Percentiles rank a stretch among this genome's conserved stretches.
These are phyloP conservation scores for Emergomyces orientalis DNA, from an alignment of 2,329 filamentous ascomycete species.

Conservation along the genomic window DNA sequence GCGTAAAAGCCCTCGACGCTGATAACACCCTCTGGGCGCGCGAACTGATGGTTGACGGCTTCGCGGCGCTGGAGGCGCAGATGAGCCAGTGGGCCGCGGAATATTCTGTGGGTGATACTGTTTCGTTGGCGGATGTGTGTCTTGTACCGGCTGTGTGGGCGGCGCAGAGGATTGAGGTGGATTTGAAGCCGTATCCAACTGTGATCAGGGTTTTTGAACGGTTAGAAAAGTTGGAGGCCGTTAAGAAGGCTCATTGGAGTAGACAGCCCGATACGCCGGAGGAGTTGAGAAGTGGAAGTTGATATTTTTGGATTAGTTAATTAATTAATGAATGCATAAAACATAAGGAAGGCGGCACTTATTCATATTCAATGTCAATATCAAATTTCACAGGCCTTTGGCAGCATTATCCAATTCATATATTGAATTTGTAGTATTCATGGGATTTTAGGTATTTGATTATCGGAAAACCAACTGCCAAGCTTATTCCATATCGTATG, in stretches of 20 bases:
- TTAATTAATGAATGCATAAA: too few species aligned
- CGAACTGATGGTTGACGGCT: constrained; percentile 43
- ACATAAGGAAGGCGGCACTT: too few species aligned
- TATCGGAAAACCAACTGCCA: too few species aligned
- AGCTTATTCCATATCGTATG: not conserved
- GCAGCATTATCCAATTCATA: not conserved
- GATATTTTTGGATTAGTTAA: too few species aligned
- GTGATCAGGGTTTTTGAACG: constrained; percentile 39
- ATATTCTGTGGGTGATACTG: constrained; percentile 47
- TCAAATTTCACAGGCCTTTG: not conserved
- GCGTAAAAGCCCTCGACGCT: constrained; percentile 38
- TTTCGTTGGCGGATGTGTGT: constrained; percentile 52
- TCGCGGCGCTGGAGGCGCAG: constrained; percentile 48
- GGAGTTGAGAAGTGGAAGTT: constrained; percentile 29
- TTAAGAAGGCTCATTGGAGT: constrained; percentile 46
- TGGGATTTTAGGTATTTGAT: too few species aligned
- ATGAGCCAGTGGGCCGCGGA: constrained; percentile 35
- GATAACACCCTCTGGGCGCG: constrained; percentile 42
- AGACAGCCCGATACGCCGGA: constrained; percentile 47
- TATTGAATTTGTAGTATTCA: not conserved
- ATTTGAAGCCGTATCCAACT: constrained; percentile 42
- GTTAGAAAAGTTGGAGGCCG: constrained; percentile 42
- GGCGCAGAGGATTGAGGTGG: constrained; percentile 47
- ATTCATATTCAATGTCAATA: not conserved
- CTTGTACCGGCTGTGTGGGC: constrained; percentile 51